These are phyloP conservation scores for Yamadazyma aaseri DNA, from an alignment of 1,139 yeast species.

Conservation along the genomic window DNA sequence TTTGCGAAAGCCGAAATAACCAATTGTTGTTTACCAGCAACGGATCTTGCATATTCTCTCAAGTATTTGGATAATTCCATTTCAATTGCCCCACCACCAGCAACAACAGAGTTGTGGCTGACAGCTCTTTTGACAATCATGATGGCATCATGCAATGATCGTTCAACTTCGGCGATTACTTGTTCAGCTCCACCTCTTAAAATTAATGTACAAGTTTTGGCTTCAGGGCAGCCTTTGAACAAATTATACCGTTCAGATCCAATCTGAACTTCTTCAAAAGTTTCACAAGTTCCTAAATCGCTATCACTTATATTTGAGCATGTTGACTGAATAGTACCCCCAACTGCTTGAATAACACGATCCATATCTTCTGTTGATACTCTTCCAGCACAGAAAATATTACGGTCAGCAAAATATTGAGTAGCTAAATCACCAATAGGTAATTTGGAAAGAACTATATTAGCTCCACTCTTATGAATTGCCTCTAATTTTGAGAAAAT, in stretches of 20 bases:
- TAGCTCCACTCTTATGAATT: slow-evolving; percentile 82
- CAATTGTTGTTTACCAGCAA: slow-evolving; percentile 94
- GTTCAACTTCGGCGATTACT: slow-evolving; percentile 96
- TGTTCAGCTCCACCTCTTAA: slow-evolving; percentile 98
- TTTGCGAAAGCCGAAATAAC: slow-evolving; percentile 90
- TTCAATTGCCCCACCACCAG: slow-evolving; percentile 99
- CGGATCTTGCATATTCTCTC: slow-evolving; percentile 81
- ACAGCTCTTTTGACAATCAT: slow-evolving; percentile 97
- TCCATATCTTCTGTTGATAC: slow-evolving; percentile 87
- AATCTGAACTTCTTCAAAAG: slow-evolving; percentile 89
- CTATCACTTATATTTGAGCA: slow-evolving; percentile 67
- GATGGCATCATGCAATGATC: slow-evolving; percentile 96
- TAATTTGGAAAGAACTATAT: slow-evolving; percentile 86
- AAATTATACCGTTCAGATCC: slow-evolving; percentile 94
- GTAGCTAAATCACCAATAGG: slow-evolving; percentile 99
- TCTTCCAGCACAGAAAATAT: slow-evolving; percentile 97
- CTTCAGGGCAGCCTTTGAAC: slow-evolving; percentile 88
- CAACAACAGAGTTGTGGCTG: slow-evolving; percentile 82
- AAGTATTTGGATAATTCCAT: slow-evolving; percentile 92
- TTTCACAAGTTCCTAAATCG: slow-evolving; percentile 83
- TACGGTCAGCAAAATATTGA: slow-evolving; percentile 94
- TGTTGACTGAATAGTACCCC: slow-evolving; percentile 88
- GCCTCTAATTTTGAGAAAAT: slow-evolving; percentile 84
- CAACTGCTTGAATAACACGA: slow-evolving; percentile 91
- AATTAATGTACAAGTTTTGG: slow-evolving; percentile 89